Evolutionary conservation across 768 basidiomycete species (phyloP).

Genomic region (Agaricus blazei): DNA sequence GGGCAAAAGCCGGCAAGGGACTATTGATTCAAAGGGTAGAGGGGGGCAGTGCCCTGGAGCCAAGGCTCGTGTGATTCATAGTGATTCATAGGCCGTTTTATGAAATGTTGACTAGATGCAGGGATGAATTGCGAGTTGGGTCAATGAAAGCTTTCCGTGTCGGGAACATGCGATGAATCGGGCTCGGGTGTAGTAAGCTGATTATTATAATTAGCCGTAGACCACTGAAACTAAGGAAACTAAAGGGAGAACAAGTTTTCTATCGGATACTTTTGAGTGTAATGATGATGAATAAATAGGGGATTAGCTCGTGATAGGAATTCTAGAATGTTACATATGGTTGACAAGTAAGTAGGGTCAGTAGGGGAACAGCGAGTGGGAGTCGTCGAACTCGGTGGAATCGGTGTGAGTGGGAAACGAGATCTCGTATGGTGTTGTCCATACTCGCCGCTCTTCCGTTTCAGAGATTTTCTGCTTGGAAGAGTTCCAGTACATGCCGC

Average conservation of each 20-base stretch:
- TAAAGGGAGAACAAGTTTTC: neutral
- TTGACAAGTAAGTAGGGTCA: neutral
- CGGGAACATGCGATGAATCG: neutral
- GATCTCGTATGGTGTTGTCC: conserved; percentile 23
- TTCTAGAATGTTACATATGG: conserved; percentile 2
- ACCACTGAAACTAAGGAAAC: conserved; percentile 1
- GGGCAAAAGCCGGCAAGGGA: neutral
- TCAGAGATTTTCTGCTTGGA: conserved; percentile 29
- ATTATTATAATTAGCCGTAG: conserved; percentile 6
- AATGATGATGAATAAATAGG: conserved; percentile 1
- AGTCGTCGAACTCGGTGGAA: conserved; percentile 8
- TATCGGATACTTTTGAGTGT: conserved; percentile 8
- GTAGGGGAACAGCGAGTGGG: conserved; percentile 9
- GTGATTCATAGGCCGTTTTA: too few species aligned
- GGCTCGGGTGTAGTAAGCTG: neutral
- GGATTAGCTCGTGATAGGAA: neutral
- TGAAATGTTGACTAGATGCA: neutral
- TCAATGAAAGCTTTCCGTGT: conserved; percentile 4
- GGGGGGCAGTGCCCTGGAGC: too few species aligned
- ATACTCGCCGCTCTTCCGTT: conserved; percentile 38
- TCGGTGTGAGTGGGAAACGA: conserved; percentile 3
- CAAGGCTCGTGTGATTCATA: too few species aligned
- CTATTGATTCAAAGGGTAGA: too few species aligned
- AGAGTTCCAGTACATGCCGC: conserved; percentile 71
- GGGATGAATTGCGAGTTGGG: neutral